Base-by-base conservation (phyloP, 768 basidiomycete species). In the Epithele typhae region DNA sequence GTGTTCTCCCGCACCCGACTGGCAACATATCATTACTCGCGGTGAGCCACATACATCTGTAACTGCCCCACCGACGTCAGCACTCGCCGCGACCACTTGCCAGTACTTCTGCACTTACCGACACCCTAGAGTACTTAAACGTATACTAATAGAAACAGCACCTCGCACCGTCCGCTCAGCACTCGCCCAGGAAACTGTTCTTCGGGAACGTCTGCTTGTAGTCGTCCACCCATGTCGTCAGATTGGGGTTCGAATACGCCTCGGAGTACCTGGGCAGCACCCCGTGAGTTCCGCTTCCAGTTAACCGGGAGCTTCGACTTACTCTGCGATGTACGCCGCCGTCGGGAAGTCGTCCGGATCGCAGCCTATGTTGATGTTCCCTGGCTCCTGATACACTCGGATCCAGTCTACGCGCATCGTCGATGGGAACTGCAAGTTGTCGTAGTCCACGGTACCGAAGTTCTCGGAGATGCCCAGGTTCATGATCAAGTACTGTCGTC, bases 321-420 rank as follows among this genome's bases (percentile, higher is more conserved):
- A 86, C 81, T 75, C 69, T 17, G 82, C 59, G 56, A 94, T 95
- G 62, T 95, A 95, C 0, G 74, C 65, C 10, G 70, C 62, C 0
- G 93, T 96, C 0, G 93, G 92, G 63, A 76, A 82, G 12, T 78
- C 74, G 9, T 64, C 56, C 4, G 92, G 89, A 57, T 92, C 86
- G 53, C 82, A 84, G 12, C 83, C 80, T 32, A 80, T 66, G 51
- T 81, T 81, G 53, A 70, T 64, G 9, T 61, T 55, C 46, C 67
- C 63, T 42, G 69, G 62, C 21, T 68, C 67, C 55, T 85, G 84
- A 56, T 84, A 87, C 11, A 95, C 86, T 1, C 92, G 78, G 46
- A 94, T 80, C 48, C 81, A 94, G 59, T 95, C 92, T 40, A 93
- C 68, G 45, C 69, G 69, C 85, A 93, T 83, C 15, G 63, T 68